Evolutionary conservation across 148 eudicot species (phyloP).

Genomic region (Silene latifolia): DNA sequence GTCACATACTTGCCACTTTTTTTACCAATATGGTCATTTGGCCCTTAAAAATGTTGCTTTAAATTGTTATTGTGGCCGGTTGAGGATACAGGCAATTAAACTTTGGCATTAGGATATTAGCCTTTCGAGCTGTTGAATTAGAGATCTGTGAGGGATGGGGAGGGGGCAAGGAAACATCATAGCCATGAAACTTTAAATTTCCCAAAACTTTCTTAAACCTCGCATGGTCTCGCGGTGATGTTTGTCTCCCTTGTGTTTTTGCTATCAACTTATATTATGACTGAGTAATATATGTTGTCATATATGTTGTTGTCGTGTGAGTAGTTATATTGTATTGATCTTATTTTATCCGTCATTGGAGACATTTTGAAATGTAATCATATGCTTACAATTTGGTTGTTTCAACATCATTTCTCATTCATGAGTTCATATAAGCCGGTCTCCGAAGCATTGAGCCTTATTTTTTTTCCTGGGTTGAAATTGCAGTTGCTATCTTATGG

Average conservation of each 20-base stretch:
- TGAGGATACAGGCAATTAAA: not conserved
- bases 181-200: not conserved
- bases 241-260: no score
- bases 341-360: no score
- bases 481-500: slow-evolving; percentile 64
- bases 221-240: no score
- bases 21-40: no score
- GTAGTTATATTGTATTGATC: no score
- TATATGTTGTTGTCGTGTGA: no score
- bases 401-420: not conserved
- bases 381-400: not conserved
- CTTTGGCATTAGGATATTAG: not conserved
- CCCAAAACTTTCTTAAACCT: not conserved
- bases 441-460: not conserved
- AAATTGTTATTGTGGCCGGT: not conserved
- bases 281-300: no score
- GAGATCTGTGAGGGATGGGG: not conserved
- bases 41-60: no score
- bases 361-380: not conserved
- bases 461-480: not conserved
- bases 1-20: no score
- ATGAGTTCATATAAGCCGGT: slow-evolving; percentile 5
- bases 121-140: not conserved
- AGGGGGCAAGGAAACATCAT: not conserved
- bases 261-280: no score